These are phyloP conservation scores for Gnaphalium uliginosum DNA, from an alignment of 129 eudicot genomes.

Conservation along the genomic window DNA sequence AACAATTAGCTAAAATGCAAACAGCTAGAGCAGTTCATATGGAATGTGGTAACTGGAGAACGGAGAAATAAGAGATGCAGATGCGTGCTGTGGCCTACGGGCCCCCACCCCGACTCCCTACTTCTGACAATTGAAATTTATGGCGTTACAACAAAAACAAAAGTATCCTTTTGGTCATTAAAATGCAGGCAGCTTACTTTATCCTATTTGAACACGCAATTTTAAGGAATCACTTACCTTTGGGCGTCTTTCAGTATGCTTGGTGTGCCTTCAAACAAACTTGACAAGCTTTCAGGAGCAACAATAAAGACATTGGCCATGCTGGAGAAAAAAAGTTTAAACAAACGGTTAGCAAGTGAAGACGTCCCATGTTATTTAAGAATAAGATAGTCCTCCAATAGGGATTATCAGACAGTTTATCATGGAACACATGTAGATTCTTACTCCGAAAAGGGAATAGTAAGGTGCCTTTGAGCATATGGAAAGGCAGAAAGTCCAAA, in stretches of 20 bases:
- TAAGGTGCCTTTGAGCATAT: neutral
- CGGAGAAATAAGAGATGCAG: neutral
- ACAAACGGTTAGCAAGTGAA: neutral
- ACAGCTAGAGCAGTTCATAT: neutral
- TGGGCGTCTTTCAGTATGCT: conserved; percentile 88
- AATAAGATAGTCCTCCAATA: neutral
- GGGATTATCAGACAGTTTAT: neutral
- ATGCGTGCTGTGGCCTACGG: neutral
- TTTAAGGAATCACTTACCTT: conserved; percentile 44
- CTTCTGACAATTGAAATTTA: neutral
- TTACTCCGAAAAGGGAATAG: neutral
- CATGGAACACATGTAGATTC: neutral
- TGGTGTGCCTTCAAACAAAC: conserved; percentile 88
- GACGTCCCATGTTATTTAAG: neutral
- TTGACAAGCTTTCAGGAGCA: conserved; percentile 92
- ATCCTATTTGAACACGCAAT: neutral
- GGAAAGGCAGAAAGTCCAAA: neutral
- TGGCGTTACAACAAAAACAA: neutral
- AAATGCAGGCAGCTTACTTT: conserved; percentile 11
- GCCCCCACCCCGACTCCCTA: neutral
- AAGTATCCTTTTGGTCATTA: neutral
- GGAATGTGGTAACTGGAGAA: neutral
- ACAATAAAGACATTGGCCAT: conserved; percentile 90
- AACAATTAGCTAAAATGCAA: no score
- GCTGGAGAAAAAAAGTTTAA: conserved; percentile 37